Evolutionary conservation across 148 eudicot species (phyloP), one percentile per base, ranked within the genome.

Genomic region (Simmondsia chinensis): DNA sequence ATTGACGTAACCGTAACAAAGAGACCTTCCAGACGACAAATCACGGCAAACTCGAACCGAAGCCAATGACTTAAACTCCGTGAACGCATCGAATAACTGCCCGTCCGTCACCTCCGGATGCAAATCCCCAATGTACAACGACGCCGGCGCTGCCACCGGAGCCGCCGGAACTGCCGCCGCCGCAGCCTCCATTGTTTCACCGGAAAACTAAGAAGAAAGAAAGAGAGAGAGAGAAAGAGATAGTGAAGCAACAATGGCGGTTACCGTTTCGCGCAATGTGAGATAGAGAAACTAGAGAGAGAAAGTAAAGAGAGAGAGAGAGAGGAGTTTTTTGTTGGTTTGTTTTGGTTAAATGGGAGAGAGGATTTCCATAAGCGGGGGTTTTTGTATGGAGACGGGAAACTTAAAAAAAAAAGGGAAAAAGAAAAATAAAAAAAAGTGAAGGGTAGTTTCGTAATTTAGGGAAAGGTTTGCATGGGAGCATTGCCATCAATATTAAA

Each of bases 41-140:
- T 87, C 94, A 6, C 84, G 77, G 41, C 96, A 87, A 54, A 87
- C 76, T 4, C 94, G 84, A 7, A 87, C 96, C 4, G 93, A 76
- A 1, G 82, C 49, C 1, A 76, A 61, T 23, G 65, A 46, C 38
- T 71, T 72, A 46, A 66, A 76, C 52, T 79, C 82, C 0, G 64
- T 68, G 59, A 87, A 87, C 7, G 73, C 73, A 8, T 78, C 75
- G 30, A 39, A 66, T 2, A 87, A 57, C 57, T 71, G 72, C 0
- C 53, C 65, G 2, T 87, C 84, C 5, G 48, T 71, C 22, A 79
- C 60, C 7, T 76, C 73, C 0, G 33, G 73, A 20, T 63, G 73
- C 30, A 87, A 64, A 66, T 87, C 96, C 0, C 96, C 96, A 7
- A 87, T 80, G 62, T 87, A 87, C 1, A 87, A 50, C 2, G 96